Percentiles rank a stretch among this genome's conserved stretches.
Conservation (phyloP, 306 rosid species). For the Leucaena leucocephala region DNA sequence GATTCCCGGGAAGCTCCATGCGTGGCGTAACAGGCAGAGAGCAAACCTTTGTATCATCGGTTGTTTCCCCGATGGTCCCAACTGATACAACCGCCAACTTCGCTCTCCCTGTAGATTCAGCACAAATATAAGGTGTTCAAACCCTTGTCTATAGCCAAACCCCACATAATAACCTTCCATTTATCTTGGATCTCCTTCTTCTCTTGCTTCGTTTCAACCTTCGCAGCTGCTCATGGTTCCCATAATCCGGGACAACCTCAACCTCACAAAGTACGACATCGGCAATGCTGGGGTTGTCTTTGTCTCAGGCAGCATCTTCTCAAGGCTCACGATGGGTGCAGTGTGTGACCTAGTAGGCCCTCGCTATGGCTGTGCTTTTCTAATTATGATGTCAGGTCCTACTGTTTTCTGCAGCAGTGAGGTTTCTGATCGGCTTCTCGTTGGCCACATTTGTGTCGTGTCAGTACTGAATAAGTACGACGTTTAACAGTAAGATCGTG, state of each 20-base stretch:
- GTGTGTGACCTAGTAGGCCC: slow-evolving; percentile 84
- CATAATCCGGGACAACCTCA: slow-evolving; percentile 78
- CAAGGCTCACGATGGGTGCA: slow-evolving; percentile 83
- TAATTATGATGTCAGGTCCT: slow-evolving; percentile 67
- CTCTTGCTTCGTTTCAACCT: slow-evolving; percentile 85
- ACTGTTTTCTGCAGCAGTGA: slow-evolving; percentile 67
- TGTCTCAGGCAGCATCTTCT: slow-evolving; percentile 80
- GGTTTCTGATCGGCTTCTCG: slow-evolving; percentile 90
- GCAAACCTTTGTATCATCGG: slow-evolving; percentile 63
- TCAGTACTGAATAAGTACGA: slow-evolving; percentile 96
- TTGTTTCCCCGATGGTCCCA: slow-evolving; percentile 74
- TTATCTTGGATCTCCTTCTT: slow-evolving; percentile 92
- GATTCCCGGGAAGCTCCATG: slow-evolving; percentile 94
- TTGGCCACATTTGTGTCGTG: slow-evolving; percentile 92
- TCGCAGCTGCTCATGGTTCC: slow-evolving; percentile 86
- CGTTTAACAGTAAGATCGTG: slow-evolving; percentile 79
- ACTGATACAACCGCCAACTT: slow-evolving; percentile 70
- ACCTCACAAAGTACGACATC: slow-evolving; percentile 72
- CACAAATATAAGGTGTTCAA: slow-evolving; percentile 80
- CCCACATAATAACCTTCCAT: slow-evolving; percentile 98
- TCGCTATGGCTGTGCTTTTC: slow-evolving; percentile 77
- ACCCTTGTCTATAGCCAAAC: slow-evolving; percentile 71
- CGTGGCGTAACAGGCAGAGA: slow-evolving; percentile 90
- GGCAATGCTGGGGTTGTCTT: slow-evolving; percentile 94
- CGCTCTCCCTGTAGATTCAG: slow-evolving; percentile 68